Evolutionary conservation across 345 rosid species (phyloP).

Genomic region (Lepidium sativum): DNA sequence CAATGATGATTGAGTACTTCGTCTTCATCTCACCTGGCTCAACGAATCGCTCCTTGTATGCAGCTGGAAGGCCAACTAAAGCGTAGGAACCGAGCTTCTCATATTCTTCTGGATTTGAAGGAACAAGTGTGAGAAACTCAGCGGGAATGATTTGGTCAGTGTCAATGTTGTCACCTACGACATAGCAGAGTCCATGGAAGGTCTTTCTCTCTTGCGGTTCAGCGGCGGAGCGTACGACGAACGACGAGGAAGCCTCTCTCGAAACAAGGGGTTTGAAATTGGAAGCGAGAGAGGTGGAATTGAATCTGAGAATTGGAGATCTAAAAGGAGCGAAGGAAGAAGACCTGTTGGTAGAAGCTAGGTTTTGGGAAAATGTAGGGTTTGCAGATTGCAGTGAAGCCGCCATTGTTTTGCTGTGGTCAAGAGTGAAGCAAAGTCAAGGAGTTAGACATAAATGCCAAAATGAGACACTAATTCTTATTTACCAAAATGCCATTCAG

Average conservation of each 20-base stretch:
- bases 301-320: constrained; percentile 18
- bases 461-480: background rate
- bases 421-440: background rate
- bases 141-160: constrained; percentile 96
- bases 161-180: constrained; percentile 91
- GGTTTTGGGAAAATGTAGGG: constrained; percentile 23
- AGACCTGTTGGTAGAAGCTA: constrained; percentile 7
- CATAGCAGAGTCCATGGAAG: constrained; percentile 89
- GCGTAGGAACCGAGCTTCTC: constrained; percentile 87
- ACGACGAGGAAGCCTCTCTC: background rate
- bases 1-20: constrained; percentile 60
- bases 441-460: background rate
- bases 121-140: constrained; percentile 78
- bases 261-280: constrained; percentile 12
- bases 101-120: constrained; percentile 76
- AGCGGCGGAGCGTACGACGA: constrained; percentile 21
- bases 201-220: constrained; percentile 24
- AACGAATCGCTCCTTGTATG: constrained; percentile 57
- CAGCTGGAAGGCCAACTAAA: constrained; percentile 61
- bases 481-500: constrained; percentile 13
- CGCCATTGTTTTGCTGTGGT: constrained; percentile 27
- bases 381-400: constrained; percentile 24
- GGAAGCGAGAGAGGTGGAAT: background rate
- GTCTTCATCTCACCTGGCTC: constrained; percentile 49
- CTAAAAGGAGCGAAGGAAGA: background rate